A percentile compares a stretch with the other conserved stretches of the same genome.
These are phyloP conservation scores for Paracoccidioides lutzii DNA, from an alignment of 2,329 filamentous ascomycete species.

Conservation along the genomic window DNA sequence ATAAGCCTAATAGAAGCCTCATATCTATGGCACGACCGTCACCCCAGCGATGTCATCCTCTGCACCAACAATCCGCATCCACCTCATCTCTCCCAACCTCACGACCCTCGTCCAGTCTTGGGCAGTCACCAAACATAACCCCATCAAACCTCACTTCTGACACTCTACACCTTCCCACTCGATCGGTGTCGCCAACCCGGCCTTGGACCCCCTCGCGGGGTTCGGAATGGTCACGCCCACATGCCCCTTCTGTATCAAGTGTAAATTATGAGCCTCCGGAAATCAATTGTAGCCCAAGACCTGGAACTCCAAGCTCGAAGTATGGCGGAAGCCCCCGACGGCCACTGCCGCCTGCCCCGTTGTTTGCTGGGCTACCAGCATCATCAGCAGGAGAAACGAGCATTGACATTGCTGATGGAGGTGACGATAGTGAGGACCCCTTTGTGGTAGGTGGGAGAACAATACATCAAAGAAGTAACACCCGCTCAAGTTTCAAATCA, in stretches of 20 bases:
- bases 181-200: slow-evolving; percentile 31
- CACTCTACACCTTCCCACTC: slow-evolving; percentile 26
- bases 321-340: slow-evolving; percentile 81
- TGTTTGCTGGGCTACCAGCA: slow-evolving; percentile 52
- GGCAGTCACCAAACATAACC: slow-evolving; percentile 29
- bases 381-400: slow-evolving; percentile 27
- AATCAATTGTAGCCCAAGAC: slow-evolving; percentile 76
- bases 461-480: slow-evolving; percentile 37
- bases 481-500: slow-evolving; percentile 46
- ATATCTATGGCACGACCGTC: slow-evolving; percentile 17
- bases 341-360: slow-evolving; percentile 74
- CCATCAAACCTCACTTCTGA: slow-evolving; percentile 25
- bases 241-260: slow-evolving; percentile 44
- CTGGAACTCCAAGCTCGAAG: slow-evolving; percentile 76
- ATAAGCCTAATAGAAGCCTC: slow-evolving; percentile 14
- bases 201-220: slow-evolving; percentile 44
- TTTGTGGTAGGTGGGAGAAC: slow-evolving; percentile 44
- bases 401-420: slow-evolving; percentile 37
- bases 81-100: slow-evolving; percentile 21
- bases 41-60: slow-evolving; percentile 19
- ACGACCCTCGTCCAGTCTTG: slow-evolving; percentile 31
- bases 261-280: slow-evolving; percentile 75
- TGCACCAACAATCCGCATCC: slow-evolving; percentile 21
- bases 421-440: slow-evolving; percentile 59
- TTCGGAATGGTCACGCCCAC: slow-evolving; percentile 57